A percentile compares a stretch with the other conserved stretches of the same genome.
phyloP scores from a whole-genome alignment of 2,329 filamentous ascomycete genomes.

The Fonsecaea pedrosoi region DNA sequence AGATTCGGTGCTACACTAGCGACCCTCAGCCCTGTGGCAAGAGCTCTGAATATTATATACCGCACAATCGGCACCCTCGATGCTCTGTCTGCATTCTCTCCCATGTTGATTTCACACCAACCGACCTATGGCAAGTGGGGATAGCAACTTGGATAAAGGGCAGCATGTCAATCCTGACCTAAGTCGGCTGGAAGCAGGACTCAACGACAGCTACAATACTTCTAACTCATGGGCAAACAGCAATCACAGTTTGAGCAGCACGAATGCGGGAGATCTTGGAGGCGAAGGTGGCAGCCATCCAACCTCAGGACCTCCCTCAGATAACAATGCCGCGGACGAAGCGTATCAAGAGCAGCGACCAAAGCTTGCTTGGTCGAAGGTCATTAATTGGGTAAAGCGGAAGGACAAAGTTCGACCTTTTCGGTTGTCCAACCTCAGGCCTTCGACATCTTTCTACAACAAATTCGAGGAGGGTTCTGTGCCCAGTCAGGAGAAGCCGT shows the following conservation, averaged over 20 bases:
- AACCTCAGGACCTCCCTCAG: background rate
- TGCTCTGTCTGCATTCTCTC: background rate
- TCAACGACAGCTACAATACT: background rate
- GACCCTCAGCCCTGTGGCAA: background rate
- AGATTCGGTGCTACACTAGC: background rate
- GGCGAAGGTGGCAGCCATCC: conserved; percentile 1
- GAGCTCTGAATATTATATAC: background rate
- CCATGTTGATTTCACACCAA: background rate
- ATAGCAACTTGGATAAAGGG: conserved; percentile 9
- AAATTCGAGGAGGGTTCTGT: conserved; percentile 8
- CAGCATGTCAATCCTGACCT: conserved; percentile 6
- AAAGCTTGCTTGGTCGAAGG: conserved; percentile 11
- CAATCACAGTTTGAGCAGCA: background rate
- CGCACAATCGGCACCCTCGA: background rate
- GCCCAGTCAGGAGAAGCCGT: conserved; percentile 2
- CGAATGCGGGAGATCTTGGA: background rate
- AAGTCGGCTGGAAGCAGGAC: conserved; percentile 14
- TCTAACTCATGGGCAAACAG: background rate
- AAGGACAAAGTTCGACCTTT: conserved; percentile 7
- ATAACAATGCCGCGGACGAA: conserved; percentile 2
- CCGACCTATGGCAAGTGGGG: conserved; percentile 4
- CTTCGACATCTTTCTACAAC: conserved; percentile 7
- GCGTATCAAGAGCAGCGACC: conserved; percentile 6
- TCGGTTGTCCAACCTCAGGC: background rate
- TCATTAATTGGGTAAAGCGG: conserved; percentile 13